These are phyloP conservation scores for Triticum timopheevii DNA, from an alignment of 176 grass and related monocot genomes.

Conservation along the genomic window DNA sequence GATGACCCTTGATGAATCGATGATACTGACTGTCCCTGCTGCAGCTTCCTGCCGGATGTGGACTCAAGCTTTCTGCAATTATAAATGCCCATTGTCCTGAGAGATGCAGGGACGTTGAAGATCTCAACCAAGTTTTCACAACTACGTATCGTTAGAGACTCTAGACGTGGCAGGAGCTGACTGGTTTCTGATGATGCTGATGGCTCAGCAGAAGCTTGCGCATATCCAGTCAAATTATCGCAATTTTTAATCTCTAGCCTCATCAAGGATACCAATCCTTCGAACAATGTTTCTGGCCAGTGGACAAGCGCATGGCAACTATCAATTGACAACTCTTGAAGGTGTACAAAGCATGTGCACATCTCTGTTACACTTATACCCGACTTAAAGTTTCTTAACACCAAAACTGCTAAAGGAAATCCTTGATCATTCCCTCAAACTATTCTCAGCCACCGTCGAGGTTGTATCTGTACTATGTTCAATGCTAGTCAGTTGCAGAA, in stretches of 20 bases:
- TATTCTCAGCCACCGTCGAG: background rate
- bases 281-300: background rate
- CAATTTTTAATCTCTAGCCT: rapidly evolving
- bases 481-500: background rate
- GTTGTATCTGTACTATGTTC: background rate
- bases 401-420: background rate
- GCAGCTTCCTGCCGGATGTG: background rate
- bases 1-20: background rate
- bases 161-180: no score
- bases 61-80: background rate
- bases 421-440: background rate
- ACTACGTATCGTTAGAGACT: rapidly evolving
- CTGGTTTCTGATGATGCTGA: no score
- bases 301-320: background rate
- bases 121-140: no score
- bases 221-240: no score
- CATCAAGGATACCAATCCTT: slow-evolving; percentile 1
- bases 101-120: background rate
- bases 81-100: background rate
- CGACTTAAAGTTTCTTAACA: background rate
- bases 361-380: background rate
- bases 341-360: background rate
- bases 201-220: no score
- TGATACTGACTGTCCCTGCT: background rate
- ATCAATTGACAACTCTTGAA: background rate